These are phyloP conservation scores for Elsinoe australis DNA, from an alignment of 2,329 filamentous ascomycete species.

Conservation along the genomic window DNA sequence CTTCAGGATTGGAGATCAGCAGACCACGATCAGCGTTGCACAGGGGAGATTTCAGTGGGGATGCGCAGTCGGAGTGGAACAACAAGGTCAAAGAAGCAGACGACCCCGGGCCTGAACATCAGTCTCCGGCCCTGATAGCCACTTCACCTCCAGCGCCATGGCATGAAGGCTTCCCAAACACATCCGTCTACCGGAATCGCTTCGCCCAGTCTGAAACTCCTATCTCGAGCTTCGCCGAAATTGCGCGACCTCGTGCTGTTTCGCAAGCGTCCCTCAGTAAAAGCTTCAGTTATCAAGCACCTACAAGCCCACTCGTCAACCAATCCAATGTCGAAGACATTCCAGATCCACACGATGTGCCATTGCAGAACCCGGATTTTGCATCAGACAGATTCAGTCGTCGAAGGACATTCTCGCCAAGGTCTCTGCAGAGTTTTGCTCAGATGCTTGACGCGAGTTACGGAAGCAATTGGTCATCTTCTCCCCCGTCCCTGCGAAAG, in stretches of 20 bases:
- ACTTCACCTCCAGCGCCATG: slow-evolving; percentile 53
- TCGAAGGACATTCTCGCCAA: slow-evolving; percentile 65
- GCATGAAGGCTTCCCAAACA: slow-evolving; percentile 42
- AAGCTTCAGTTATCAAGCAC: slow-evolving; percentile 76
- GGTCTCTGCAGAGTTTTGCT: slow-evolving; percentile 46
- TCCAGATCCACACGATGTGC: slow-evolving; percentile 44
- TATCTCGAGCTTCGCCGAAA: slow-evolving; percentile 34
- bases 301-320: slow-evolving; percentile 86
- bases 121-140: slow-evolving; percentile 23
- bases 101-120: slow-evolving; percentile 3
- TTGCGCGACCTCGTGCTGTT: slow-evolving; percentile 34
- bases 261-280: slow-evolving; percentile 61
- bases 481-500: slow-evolving; percentile 45
- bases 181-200: slow-evolving; percentile 24
- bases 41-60: slow-evolving; percentile 54
- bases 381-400: slow-evolving; percentile 30
- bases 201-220: slow-evolving; percentile 17
- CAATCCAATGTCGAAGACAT: slow-evolving; percentile 77
- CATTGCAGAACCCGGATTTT: slow-evolving; percentile 27
- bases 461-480: slow-evolving; percentile 7
- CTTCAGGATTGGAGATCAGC: slow-evolving; percentile 54
- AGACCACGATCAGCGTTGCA: slow-evolving; percentile 69
- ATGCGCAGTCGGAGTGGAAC: slow-evolving; percentile 25
- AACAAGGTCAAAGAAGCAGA: background rate
- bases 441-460: background rate